Percentiles rank a stretch among this genome's conserved stretches.
phyloP scores from a whole-genome alignment of 2,329 filamentous ascomycete species.

The Fusarium albidum region DNA sequence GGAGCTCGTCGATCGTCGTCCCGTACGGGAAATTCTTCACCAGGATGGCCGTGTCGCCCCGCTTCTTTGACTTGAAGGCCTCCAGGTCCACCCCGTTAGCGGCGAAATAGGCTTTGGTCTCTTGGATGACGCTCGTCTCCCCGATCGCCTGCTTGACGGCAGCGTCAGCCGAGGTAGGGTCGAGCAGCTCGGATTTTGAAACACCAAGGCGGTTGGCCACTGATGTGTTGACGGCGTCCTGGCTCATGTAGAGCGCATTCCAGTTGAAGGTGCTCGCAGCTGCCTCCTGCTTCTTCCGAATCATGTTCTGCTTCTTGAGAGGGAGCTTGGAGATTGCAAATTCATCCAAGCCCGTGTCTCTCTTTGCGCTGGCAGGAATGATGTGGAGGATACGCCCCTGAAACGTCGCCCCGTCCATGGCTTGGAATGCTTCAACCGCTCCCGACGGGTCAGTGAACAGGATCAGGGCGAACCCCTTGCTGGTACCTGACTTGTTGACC shows the following conservation, averaged over 20 bases:
- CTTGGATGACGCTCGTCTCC: conserved; percentile 94
- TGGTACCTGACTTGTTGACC: conserved; percentile 73
- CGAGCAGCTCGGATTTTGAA: conserved; percentile 88
- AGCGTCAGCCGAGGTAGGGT: conserved; percentile 94
- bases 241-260: conserved; percentile 99
- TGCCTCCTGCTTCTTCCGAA: conserved; percentile 84
- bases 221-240: conserved; percentile 92
- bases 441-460: conserved; percentile 76
- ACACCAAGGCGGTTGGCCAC: conserved; percentile 87
- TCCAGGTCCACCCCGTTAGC: conserved; percentile 91
- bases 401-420: conserved; percentile 84
- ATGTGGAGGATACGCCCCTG: conserved; percentile 93
- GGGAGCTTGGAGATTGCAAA: conserved; percentile 90
- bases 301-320: conserved; percentile 91
- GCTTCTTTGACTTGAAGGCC: conserved; percentile 84
- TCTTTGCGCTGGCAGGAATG: conserved; percentile 83
- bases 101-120: conserved; percentile 91
- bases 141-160: conserved; percentile 97
- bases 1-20: conserved; percentile 80
- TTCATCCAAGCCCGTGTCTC: conserved; percentile 84
- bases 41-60: conserved; percentile 86
- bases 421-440: conserved; percentile 81
- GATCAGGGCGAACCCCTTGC: conserved; percentile 91
- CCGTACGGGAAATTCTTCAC: conserved; percentile 95
- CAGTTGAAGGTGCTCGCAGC: conserved; percentile 86